Base-by-base conservation (phyloP, 305 asterid species). In the Ajuga reptans region DNA sequence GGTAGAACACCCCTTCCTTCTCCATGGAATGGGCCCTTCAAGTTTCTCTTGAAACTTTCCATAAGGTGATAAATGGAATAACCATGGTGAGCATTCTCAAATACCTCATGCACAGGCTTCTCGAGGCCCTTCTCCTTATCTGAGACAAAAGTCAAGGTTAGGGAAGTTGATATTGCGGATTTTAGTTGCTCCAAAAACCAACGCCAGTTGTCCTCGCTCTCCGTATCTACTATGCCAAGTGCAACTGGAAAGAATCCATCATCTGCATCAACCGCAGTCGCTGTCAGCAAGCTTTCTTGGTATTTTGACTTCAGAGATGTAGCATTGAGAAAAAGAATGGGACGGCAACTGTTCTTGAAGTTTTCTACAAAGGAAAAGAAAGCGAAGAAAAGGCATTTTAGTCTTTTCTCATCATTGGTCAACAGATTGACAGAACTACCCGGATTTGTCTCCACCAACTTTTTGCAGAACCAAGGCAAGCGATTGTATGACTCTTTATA, bases 201-300 rank as follows among this genome's bases (percentile, higher is more conserved):
- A 70, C 3, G 85, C 98, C 98, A 89, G 75, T 68, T 86, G 60
- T 81, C 87, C 42, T 78, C 86, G 43, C 76, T 82, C 75, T 89
- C 98, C 45, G 55, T 73, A 80, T 86, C 90, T 17, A 90, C 95
- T 74, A 92, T 79, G 77, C 87, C 74, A 64, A 89, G 88, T 53
- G 98, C 92, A 76, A 92, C 84, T 2, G 95, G 96, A 75, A 89
- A 90, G 82, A 89, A 85, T 33, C 86, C 87, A 77, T 90, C 95
- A 80, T 92, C 89, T 43, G 90, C 98, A 78, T 92, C 98, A 41
- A 88, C 80, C 5, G 92, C 91, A 78, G 84, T 88, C 0, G 96
- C 97, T 18, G 89, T 84, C 70, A 92, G 76, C 78, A 92, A 74
- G 65, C 79, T 76, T 75, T 92, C 97, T 63, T 82, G 87, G 79